These are phyloP conservation scores for Annulohypoxylon moriforme DNA, from an alignment of 495 filamentous ascomycete genomes.

Conservation along the genomic window DNA sequence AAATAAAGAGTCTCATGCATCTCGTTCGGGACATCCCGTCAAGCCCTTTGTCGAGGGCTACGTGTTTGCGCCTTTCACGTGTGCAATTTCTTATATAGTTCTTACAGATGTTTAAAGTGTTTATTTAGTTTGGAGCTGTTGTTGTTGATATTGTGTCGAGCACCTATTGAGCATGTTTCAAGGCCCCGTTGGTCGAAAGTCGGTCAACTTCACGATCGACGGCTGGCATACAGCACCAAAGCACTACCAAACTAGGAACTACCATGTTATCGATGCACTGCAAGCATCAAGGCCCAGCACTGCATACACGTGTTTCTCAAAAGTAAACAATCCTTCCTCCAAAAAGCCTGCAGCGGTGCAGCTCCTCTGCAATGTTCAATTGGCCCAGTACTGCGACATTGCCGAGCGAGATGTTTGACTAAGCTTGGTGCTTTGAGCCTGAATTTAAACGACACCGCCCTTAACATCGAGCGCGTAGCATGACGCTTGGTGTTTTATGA, in stretches of 20 bases:
- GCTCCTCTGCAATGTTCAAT: slow-evolving; percentile 6
- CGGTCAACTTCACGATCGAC: slow-evolving; percentile 8
- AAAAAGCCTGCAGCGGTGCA: slow-evolving; percentile 13
- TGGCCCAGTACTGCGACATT: neutral
- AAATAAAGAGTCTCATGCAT: neutral
- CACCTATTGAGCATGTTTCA: slow-evolving; percentile 5
- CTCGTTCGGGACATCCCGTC: neutral
- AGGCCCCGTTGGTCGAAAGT: neutral
- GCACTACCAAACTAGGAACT: slow-evolving; percentile 2
- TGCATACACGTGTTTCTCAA: slow-evolving; percentile 18
- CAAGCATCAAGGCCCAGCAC: slow-evolving; percentile 4
- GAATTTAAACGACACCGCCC: slow-evolving; percentile 22
- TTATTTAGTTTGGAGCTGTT: neutral
- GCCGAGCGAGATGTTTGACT: neutral
- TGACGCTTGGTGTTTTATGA: slow-evolving; percentile 40
- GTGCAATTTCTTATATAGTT: neutral
- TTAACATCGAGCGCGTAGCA: slow-evolving; percentile 40
- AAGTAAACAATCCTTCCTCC: slow-evolving; percentile 38
- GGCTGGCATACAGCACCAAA: neutral
- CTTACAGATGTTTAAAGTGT: neutral
- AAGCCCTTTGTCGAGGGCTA: neutral
- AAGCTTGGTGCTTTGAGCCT: slow-evolving; percentile 12
- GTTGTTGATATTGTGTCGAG: neutral
- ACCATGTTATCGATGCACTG: slow-evolving; percentile 27
- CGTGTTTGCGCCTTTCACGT: neutral